These are phyloP conservation scores for Coprinellus aureogranulatus DNA, from an alignment of 768 basidiomycete species.

Conservation along the genomic window DNA sequence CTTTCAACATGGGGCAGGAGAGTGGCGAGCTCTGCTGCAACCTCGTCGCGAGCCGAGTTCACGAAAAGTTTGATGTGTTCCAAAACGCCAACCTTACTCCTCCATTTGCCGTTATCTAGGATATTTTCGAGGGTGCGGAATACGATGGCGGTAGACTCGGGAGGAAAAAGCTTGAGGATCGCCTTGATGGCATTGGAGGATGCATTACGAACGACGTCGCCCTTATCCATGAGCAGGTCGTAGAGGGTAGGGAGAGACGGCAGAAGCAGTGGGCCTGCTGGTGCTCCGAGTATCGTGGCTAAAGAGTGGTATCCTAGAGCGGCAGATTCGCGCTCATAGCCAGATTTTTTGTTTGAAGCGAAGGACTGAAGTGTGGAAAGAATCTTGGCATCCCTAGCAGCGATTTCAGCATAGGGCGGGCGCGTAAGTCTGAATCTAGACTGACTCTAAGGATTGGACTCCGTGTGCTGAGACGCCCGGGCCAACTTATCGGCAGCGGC, in stretches of 20 bases:
- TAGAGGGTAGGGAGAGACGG: constrained; percentile 74
- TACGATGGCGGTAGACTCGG: constrained; percentile 71
- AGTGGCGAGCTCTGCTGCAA: constrained; percentile 79
- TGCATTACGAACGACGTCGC: constrained; percentile 83
- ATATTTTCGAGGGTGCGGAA: constrained; percentile 71
- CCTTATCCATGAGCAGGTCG: constrained; percentile 90
- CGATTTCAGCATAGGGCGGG: neutral
- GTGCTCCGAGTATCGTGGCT: constrained; percentile 63
- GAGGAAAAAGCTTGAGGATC: constrained; percentile 79
- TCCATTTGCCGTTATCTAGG: constrained; percentile 88
- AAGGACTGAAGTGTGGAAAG: constrained; percentile 64
- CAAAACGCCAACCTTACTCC: constrained; percentile 88
- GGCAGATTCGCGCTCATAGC: constrained; percentile 85
- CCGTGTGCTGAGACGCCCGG: constrained; percentile 62
- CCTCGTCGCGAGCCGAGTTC: constrained; percentile 62
- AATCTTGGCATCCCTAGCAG: constrained; percentile 55
- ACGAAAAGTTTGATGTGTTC: constrained; percentile 82
- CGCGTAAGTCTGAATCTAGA: constrained; percentile 4
- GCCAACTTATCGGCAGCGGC: constrained; percentile 80
- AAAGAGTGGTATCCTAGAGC: constrained; percentile 79
- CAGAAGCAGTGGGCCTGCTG: constrained; percentile 71
- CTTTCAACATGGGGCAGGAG: constrained; percentile 84
- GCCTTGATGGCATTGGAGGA: constrained; percentile 79
- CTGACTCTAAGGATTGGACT: constrained; percentile 59
- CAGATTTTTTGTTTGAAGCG: constrained; percentile 82